These are phyloP conservation scores for Colletotrichum gigasporum DNA, from an alignment of 2,329 filamentous ascomycete genomes.

Conservation along the genomic window DNA sequence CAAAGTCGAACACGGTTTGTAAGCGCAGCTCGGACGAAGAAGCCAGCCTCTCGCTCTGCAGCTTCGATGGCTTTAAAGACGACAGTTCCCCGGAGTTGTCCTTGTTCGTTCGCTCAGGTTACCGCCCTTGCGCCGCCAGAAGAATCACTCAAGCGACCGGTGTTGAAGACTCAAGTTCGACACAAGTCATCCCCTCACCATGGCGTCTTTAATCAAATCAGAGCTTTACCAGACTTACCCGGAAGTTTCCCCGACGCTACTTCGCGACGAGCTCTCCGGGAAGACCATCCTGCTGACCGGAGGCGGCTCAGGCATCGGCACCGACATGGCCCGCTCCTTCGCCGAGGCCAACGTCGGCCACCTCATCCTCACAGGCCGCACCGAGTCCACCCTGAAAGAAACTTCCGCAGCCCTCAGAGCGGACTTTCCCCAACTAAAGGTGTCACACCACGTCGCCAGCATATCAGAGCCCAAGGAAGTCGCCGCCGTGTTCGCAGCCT, in stretches of 20 bases:
- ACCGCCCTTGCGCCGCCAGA: no score
- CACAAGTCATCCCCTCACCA: no score
- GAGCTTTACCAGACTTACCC: not conserved
- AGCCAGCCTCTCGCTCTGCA: no score
- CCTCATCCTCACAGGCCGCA: slow-evolving; percentile 50
- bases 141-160: no score
- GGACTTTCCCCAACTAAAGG: not conserved
- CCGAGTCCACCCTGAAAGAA: slow-evolving; percentile 36
- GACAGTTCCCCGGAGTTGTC: no score
- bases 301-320: slow-evolving; percentile 72
- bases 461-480: not conserved
- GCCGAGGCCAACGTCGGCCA: slow-evolving; percentile 46
- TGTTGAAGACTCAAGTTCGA: no score
- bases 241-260: not conserved
- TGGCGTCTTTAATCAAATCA: slow-evolving; percentile 11
- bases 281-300: slow-evolving; percentile 72
- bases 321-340: slow-evolving; percentile 70
- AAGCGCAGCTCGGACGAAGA: no score
- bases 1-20: no score
- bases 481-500: not conserved
- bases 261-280: slow-evolving; percentile 35
- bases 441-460: not conserved
- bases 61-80: no score
- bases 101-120: no score
- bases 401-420: not conserved